Conservation (phyloP, 306 rosid species). For the Senna siamea region DNA sequence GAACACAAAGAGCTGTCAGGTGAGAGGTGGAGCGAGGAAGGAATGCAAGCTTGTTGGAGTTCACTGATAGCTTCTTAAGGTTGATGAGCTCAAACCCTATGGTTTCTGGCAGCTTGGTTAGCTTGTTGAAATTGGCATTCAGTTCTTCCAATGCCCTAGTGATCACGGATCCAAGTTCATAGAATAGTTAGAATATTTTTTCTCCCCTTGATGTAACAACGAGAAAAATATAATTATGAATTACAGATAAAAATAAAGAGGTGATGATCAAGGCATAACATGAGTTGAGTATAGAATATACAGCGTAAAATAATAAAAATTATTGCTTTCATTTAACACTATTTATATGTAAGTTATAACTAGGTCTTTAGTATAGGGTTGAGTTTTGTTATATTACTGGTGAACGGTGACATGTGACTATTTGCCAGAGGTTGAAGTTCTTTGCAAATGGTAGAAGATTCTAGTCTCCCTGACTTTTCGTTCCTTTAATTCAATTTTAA, state of each 20-base stretch:
- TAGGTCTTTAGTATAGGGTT: too few relatives aligned
- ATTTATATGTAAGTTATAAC: too few relatives aligned
- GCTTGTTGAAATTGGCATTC: slow-evolving; percentile 88
- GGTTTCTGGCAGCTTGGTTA: slow-evolving; percentile 61
- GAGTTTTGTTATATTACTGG: not conserved
- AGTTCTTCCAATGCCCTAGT: slow-evolving; percentile 74
- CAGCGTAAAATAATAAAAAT: not conserved
- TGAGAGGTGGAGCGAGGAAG: slow-evolving; percentile 72
- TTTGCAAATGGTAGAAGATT: not conserved
- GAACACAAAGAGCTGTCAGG: slow-evolving; percentile 54
- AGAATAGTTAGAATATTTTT: not conserved
- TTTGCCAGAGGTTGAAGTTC: not conserved
- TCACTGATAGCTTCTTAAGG: slow-evolving; percentile 72
- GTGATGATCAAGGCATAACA: not conserved
- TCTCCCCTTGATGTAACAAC: not conserved
- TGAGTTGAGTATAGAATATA: not conserved
- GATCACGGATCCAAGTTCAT: not conserved
- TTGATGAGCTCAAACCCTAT: slow-evolving; percentile 68
- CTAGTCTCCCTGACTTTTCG: not conserved
- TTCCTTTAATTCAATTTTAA: not conserved
- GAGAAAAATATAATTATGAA: not conserved
- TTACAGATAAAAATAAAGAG: not conserved
- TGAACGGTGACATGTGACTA: not conserved
- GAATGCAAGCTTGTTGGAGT: slow-evolving; percentile 72
- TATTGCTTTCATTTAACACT: not conserved